Evolutionary conservation across 139 green algal species (phyloP), one percentile per base, ranked within the genome.

Genomic region (Eudorina sp.): DNA sequence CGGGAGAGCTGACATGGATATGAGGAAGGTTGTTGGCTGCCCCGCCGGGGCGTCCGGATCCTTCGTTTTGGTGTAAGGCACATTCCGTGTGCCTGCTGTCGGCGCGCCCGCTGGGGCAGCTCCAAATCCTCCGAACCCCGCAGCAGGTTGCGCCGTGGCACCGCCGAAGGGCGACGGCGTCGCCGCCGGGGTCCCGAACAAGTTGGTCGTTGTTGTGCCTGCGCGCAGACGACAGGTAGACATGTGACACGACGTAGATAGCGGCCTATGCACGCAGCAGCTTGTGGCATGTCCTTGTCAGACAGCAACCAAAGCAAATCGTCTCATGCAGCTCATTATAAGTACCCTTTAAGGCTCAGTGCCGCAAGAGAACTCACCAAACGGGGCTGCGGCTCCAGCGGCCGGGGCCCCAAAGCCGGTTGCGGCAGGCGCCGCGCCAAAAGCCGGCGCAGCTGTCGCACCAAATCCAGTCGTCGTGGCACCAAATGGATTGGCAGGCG

Each of bases 1-100:
- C 14, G 40, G 0, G 95, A 99, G 97, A 4, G 95, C 96, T 2
- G 89, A 95, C 45, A 99, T 98, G 83, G 90, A 94, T 82, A 95
- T 89, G 73, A 92, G 92, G 83, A 38, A 88, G 31, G 79, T 93
- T 4, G 77, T 4, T 0, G 55, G 83, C 92, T 36, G 76, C 83
- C 87, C 75, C 29, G 72, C 84, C 79, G 51, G n/a, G 55, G 29
- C 60, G 75, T 97, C 94, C 83, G 89, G 90, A 62, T 96, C 95
- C 73, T 92, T 85, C 16, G 92, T 95, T 80, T 97, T 97, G 29
- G 85, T 80, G 74, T 92, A 97, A 2, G 91, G 77, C 46, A 92
- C 86, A 7, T 68, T 40, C 23, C 94, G 92, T 6, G 95, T 96
- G 48, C 95, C 95, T 3, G 69, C 8, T 34, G 88, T 53, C 13